These are phyloP conservation scores for Cercophora samala DNA, from an alignment of 495 filamentous ascomycete species.

Conservation along the genomic window DNA sequence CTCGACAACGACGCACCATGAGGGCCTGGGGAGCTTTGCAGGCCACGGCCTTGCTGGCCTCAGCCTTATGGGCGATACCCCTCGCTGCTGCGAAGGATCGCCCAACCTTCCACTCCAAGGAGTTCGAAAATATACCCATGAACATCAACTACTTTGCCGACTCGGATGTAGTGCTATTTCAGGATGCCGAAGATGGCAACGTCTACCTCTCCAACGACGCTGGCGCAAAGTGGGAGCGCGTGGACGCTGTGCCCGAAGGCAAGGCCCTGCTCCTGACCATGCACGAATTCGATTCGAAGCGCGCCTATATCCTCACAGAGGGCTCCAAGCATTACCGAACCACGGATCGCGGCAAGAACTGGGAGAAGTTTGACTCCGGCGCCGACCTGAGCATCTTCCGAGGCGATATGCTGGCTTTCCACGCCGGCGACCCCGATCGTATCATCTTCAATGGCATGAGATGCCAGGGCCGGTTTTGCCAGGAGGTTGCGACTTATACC, in stretches of 20 bases:
- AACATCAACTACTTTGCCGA: slow-evolving; percentile 82
- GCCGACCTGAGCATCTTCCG: slow-evolving; percentile 42
- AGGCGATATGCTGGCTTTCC: slow-evolving; percentile 63
- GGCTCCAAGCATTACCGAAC: slow-evolving; percentile 74
- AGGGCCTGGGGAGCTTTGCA: slow-evolving; percentile 44
- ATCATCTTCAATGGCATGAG: slow-evolving; percentile 75
- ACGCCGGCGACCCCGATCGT: slow-evolving; percentile 74
- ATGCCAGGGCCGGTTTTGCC: slow-evolving; percentile 57
- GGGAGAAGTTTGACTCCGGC: slow-evolving; percentile 65
- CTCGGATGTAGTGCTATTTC: slow-evolving; percentile 70
- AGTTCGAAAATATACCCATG: slow-evolving; percentile 59
- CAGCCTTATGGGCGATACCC: slow-evolving; percentile 39
- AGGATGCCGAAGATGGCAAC: slow-evolving; percentile 51
- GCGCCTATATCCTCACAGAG: slow-evolving; percentile 71
- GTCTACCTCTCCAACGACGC: slow-evolving; percentile 74
- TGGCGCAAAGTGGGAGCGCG: slow-evolving; percentile 66
- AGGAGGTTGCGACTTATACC: slow-evolving; percentile 69
- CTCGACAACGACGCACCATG: slow-evolving; percentile 36
- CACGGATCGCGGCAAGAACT: slow-evolving; percentile 71
- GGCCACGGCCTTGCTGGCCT: slow-evolving; percentile 41
- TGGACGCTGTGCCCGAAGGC: slow-evolving; percentile 62
- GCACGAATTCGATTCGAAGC: slow-evolving; percentile 73
- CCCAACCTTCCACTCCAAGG: slow-evolving; percentile 46
- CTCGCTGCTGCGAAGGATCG: slow-evolving; percentile 47
- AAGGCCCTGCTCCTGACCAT: slow-evolving; percentile 57